A percentile compares a stretch with the other conserved stretches of the same genome.
Conservation (phyloP, 2,329 filamentous ascomycete species). For the Monilinia polystroma region DNA sequence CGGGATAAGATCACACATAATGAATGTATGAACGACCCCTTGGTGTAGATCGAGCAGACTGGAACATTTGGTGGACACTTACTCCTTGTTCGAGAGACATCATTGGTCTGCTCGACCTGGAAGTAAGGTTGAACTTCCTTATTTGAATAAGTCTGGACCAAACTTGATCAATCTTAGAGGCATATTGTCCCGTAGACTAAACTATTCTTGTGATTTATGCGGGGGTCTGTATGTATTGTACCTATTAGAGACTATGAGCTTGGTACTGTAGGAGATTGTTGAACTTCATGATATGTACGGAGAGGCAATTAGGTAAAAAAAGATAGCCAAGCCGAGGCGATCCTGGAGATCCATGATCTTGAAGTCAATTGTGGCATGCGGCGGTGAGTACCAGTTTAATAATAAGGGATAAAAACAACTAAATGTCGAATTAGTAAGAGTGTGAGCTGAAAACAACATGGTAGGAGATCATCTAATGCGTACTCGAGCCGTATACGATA, state of each 20-base stretch:
- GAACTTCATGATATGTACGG: constrained; percentile 14
- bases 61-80: constrained; percentile 10
- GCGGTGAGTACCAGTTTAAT: constrained; percentile 7
- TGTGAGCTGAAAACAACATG: not conserved
- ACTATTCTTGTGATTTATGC: constrained; percentile 7
- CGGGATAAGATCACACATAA: not conserved
- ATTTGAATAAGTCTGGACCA: constrained; percentile 15
- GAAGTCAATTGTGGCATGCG: constrained; percentile 13
- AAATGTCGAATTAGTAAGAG: not conserved
- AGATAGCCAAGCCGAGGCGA: not conserved
- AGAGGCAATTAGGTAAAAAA: constrained; percentile 18
- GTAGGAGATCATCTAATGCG: not conserved
- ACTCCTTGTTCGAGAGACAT: constrained; percentile 1
- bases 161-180: constrained; percentile 7
- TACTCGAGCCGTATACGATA: not conserved
- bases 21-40: constrained; percentile 11
- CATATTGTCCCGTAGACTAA: constrained; percentile 14
- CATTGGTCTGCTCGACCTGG: constrained; percentile 18
- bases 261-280: not conserved
- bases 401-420: not conserved
- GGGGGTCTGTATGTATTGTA: constrained; percentile 12
- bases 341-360: not conserved
- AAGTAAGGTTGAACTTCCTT: constrained; percentile 15
- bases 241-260: constrained; percentile 12
- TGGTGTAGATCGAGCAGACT: constrained; percentile 12